Evolutionary conservation across 1,139 yeast species (phyloP), one percentile per base, ranked within the genome.

Genomic region (Geotrichum carabidarum): DNA sequence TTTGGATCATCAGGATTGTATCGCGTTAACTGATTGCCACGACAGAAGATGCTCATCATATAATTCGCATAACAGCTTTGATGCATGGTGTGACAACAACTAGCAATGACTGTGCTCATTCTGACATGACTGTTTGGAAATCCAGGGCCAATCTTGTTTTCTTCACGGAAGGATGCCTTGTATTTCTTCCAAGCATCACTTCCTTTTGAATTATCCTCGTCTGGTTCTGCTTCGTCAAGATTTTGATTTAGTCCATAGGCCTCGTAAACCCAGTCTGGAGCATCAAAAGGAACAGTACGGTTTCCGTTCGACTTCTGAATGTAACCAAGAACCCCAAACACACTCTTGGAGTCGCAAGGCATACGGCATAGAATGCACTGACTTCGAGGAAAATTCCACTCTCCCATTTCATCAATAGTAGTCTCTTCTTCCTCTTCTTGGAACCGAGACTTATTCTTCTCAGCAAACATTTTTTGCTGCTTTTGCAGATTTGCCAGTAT

Each of bases 81-180:
- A 68, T 93, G 99, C 83, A 93, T 85, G 0, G 96, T 95, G 70
- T 93, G 99, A 0, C 97, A 95, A 72, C 99, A 93, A 52, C 95
- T 84, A 62, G 84, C 82, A 5, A 90, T 75, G 0, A 86, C 82
- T 7, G 84, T 73, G 52, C 76, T 73, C 55, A 68, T 57, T 1
- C 60, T 56, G 30, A 71, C 57, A 5, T 71, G 69, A 22, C 66
- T 70, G 14, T 70, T 64, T 0, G 83, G 79, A 63, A 84, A 86
- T 0, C 91, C 91, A 0, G 93, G 94, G 0, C 94, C 94, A 62
- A 85, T 71, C 0, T 81, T 81, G 56, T 71, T 65, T 1, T 69
- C 68, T 1, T 74, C 71, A 51, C 73, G 75, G 1, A 74, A 62
- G 2, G 57, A 54, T 27, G 66, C 63, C 0, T 68, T 57, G 68